Evolutionary conservation across 2,329 filamentous ascomycete genomes (phyloP).

Genomic region (Rhynchosporium agropyri): DNA sequence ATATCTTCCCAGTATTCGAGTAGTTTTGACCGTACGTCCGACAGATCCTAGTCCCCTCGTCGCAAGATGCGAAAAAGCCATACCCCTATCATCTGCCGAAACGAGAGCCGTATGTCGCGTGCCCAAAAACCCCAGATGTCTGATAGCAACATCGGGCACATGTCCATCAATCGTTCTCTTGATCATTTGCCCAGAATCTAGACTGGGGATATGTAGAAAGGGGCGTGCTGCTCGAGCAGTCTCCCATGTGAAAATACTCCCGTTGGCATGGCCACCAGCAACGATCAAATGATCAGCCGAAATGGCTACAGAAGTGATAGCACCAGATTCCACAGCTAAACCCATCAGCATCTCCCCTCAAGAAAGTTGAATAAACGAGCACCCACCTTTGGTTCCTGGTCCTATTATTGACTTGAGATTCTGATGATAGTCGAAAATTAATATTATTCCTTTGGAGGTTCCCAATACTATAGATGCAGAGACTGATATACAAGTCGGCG

Average conservation of each 20-base stretch:
- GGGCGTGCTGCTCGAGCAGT: constrained; percentile 78
- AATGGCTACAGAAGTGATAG: constrained; percentile 83
- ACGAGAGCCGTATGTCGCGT: constrained; percentile 92
- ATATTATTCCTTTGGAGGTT: constrained; percentile 89
- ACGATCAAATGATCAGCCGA: constrained; percentile 93
- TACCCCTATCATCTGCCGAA: constrained; percentile 90
- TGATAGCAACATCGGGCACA: constrained; percentile 72
- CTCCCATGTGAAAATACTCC: constrained; percentile 97
- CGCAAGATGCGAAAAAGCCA: constrained; percentile 97
- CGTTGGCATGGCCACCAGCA: constrained; percentile 85
- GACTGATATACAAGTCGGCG: constrained; percentile 85
- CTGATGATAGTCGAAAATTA: constrained; percentile 98
- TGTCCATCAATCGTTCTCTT: constrained; percentile 79
- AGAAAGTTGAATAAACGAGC: constrained; percentile 10
- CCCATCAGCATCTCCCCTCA: constrained; percentile 40
- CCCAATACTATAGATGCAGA: constrained; percentile 88
- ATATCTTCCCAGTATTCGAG: constrained; percentile 88
- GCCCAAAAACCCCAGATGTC: constrained; percentile 93
- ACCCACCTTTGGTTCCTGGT: constrained; percentile 81
- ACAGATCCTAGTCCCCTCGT: constrained; percentile 87
- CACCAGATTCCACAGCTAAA: constrained; percentile 83
- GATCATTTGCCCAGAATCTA: constrained; percentile 67
- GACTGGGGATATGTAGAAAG: constrained; percentile 82
- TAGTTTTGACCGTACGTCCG: constrained; percentile 83
- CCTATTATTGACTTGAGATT: constrained; percentile 93